These are phyloP conservation scores for Myriosclerotinia scirpicola DNA, from an alignment of 2,329 filamentous ascomycete species.

Conservation along the genomic window DNA sequence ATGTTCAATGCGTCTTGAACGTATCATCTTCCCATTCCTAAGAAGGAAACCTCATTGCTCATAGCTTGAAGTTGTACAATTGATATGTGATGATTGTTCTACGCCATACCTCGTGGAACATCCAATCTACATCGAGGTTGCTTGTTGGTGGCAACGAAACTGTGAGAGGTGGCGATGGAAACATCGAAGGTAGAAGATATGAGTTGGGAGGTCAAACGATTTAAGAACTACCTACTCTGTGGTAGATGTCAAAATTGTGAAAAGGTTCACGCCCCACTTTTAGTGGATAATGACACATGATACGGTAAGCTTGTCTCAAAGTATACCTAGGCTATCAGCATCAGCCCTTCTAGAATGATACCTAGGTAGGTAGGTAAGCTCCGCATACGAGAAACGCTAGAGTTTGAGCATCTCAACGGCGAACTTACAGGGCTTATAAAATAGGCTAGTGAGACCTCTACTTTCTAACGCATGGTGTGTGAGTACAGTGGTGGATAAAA, in stretches of 20 bases:
- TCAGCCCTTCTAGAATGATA: background rate
- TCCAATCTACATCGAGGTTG: background rate
- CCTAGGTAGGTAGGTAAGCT: too few relatives aligned
- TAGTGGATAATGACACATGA: too few relatives aligned
- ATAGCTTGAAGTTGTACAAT: background rate
- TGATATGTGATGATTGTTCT: too few relatives aligned
- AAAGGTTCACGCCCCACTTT: too few relatives aligned
- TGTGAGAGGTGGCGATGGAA: background rate
- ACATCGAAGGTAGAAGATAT: background rate
- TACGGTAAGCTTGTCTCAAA: too few relatives aligned
- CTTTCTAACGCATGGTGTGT: too few relatives aligned
- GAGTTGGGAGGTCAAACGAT: background rate
- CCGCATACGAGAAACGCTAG: background rate
- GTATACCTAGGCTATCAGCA: too few relatives aligned
- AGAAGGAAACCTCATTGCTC: background rate
- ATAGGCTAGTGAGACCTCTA: too few relatives aligned
- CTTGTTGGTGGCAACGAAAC: background rate
- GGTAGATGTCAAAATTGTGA: too few relatives aligned
- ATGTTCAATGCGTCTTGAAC: background rate
- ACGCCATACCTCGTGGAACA: background rate
- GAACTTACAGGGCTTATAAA: too few relatives aligned
- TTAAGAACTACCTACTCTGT: too few relatives aligned
- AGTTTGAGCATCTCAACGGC: background rate
- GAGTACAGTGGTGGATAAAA: too few relatives aligned
- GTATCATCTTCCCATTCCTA: background rate